Evolutionary conservation across 2,329 filamentous ascomycete species (phyloP).

Genomic region (Fusarium torreyae): DNA sequence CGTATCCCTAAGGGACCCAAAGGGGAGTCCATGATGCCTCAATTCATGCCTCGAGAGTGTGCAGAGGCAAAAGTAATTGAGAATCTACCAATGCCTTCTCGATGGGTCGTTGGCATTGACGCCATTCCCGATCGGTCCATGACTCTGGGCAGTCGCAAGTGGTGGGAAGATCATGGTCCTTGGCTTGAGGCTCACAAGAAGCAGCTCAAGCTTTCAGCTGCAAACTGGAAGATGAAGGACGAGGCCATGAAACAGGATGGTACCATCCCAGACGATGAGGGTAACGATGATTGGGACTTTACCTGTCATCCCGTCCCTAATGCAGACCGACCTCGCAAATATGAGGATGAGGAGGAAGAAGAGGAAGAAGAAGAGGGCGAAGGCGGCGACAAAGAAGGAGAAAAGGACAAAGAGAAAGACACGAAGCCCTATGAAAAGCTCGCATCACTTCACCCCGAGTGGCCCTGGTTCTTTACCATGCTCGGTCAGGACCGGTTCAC

Average conservation of each 20-base stretch:
- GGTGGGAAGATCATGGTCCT: constrained; percentile 42
- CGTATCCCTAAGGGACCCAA: constrained; percentile 29
- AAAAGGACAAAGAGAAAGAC: not conserved
- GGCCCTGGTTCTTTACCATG: constrained; percentile 38
- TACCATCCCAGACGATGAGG: constrained; percentile 31
- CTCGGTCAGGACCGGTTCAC: constrained; percentile 22
- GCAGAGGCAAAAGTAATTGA: constrained; percentile 9
- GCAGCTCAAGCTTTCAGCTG: constrained; percentile 28
- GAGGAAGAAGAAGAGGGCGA: not conserved
- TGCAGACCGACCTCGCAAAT: not conserved
- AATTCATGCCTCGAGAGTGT: constrained; percentile 35
- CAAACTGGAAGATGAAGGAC: constrained; percentile 42
- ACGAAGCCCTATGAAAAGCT: constrained; percentile 29
- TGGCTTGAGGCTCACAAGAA: constrained; percentile 44
- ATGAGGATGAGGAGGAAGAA: not conserved
- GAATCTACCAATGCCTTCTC: constrained; percentile 26
- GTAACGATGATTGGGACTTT: constrained; percentile 42
- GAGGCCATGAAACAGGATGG: constrained; percentile 34
- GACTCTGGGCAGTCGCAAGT: constrained; percentile 32
- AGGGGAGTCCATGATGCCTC: constrained; percentile 35
- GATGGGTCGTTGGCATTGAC: constrained; percentile 37
- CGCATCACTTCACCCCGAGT: constrained; percentile 39
- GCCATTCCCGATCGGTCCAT: constrained; percentile 33
- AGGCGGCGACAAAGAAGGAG: not conserved
- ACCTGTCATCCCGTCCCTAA: constrained; percentile 23